Conservation (phyloP, 2,329 filamentous ascomycete species). For the Aurifilum marmelostoma region DNA sequence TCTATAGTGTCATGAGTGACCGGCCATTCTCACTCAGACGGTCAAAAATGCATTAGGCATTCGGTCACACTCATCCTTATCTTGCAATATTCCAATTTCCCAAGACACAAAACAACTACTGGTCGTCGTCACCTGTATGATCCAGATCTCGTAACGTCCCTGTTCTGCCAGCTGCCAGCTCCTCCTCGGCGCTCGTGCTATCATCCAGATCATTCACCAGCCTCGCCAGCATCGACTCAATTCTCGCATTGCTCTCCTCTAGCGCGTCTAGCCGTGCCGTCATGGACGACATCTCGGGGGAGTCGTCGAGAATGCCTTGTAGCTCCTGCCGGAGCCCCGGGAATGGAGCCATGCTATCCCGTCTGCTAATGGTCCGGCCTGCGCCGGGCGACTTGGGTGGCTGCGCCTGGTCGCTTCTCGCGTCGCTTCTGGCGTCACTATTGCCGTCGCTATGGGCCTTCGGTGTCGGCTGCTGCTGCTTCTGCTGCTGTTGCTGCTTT, state of each 20-base stretch:
- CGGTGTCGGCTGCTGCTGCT: constrained; percentile 13
- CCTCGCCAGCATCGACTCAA: constrained; percentile 51
- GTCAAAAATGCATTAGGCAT: background rate
- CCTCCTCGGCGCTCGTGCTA: constrained; percentile 33
- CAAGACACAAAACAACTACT: background rate
- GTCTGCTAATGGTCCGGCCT: constrained; percentile 35
- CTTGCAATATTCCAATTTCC: background rate
- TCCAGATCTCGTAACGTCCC: constrained; percentile 27
- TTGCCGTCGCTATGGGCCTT: background rate
- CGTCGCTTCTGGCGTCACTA: constrained; percentile 6
- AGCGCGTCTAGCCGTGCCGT: constrained; percentile 50
- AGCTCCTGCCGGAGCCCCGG: constrained; percentile 56
- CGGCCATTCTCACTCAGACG: too few species aligned
- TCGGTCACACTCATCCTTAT: background rate
- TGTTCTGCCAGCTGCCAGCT: constrained; percentile 33
- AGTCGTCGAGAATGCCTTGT: constrained; percentile 51
- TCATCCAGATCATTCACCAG: constrained; percentile 38
- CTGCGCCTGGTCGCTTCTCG: constrained; percentile 9
- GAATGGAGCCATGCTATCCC: constrained; percentile 60
- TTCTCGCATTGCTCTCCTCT: constrained; percentile 53
- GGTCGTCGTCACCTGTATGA: constrained; percentile 25
- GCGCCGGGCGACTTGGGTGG: constrained; percentile 31
- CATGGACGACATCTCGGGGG: constrained; percentile 50
- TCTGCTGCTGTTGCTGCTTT: constrained; percentile 29
- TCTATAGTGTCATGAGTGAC: background rate